A percentile compares a stretch with the other conserved stretches of the same genome.
Evolutionary conservation across 768 basidiomycete species (phyloP).

Genomic region (Boletus coccyginus): DNA sequence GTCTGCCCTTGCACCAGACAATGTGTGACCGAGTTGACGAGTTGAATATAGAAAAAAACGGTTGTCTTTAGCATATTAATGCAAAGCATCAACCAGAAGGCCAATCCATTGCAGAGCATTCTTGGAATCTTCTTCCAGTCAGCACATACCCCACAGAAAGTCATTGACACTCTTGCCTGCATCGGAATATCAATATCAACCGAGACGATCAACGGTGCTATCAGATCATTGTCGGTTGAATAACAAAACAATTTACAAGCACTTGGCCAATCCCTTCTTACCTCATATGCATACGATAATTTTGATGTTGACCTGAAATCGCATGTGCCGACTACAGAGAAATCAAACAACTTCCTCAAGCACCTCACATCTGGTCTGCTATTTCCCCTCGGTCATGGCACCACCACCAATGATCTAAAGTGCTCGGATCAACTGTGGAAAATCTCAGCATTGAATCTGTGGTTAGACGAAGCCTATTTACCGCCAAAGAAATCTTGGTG

Average conservation of each 20-base stretch:
- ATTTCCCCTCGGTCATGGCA: not conserved
- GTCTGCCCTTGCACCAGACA: too few relatives aligned
- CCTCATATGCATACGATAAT: constrained; percentile 1
- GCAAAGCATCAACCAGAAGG: not conserved
- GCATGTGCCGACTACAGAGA: not conserved
- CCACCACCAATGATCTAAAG: not conserved
- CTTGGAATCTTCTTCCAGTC: constrained; percentile 1
- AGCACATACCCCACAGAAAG: not conserved
- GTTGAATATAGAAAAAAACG: not conserved
- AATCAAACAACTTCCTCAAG: not conserved
- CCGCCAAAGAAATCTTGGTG: too few relatives aligned
- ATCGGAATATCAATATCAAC: not conserved
- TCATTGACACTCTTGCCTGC: not conserved
- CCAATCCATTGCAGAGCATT: not conserved
- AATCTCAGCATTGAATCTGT: too few relatives aligned
- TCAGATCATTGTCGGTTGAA: not conserved
- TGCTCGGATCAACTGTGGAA: not conserved
- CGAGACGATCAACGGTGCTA: not conserved
- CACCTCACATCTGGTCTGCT: not conserved
- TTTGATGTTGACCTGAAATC: not conserved
- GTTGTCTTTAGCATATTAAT: not conserved
- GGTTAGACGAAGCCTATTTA: too few relatives aligned
- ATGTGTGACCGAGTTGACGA: too few relatives aligned
- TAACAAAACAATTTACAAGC: not conserved
- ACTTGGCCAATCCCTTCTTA: not conserved